phyloP scores from a whole-genome alignment of 2,329 filamentous ascomycete species.

The Aspergillus phoenicis region DNA sequence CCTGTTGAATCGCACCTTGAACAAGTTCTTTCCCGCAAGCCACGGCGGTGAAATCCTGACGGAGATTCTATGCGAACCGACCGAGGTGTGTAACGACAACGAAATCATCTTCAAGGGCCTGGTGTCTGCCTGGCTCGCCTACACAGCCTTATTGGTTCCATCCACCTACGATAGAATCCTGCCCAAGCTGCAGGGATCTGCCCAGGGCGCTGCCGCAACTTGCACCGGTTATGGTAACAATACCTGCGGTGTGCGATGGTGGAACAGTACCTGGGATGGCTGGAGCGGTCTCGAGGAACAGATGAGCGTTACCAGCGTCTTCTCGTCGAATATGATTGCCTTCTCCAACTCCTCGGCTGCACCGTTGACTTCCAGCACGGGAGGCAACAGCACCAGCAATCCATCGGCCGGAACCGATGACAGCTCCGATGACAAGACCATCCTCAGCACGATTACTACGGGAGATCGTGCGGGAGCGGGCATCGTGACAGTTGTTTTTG shows the following conservation, averaged over 20 bases:
- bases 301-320: slow-evolving; percentile 66
- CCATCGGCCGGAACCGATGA: slow-evolving; percentile 36
- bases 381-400: slow-evolving; percentile 55
- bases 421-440: background rate
- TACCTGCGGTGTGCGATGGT: slow-evolving; percentile 69
- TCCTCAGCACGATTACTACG: slow-evolving; percentile 26
- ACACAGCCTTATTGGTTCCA: slow-evolving; percentile 64
- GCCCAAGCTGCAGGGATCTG: slow-evolving; percentile 60
- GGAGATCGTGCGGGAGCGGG: slow-evolving; percentile 44
- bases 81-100: slow-evolving; percentile 65
- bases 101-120: slow-evolving; percentile 74
- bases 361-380: slow-evolving; percentile 46
- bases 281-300: slow-evolving; percentile 67
- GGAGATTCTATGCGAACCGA: slow-evolving; percentile 68
- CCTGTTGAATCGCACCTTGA: slow-evolving; percentile 53
- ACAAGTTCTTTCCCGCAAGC: slow-evolving; percentile 55
- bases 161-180: slow-evolving; percentile 58
- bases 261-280: slow-evolving; percentile 55
- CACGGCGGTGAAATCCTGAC: slow-evolving; percentile 54
- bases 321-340: slow-evolving; percentile 61
- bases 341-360: slow-evolving; percentile 49
- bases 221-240: slow-evolving; percentile 63
- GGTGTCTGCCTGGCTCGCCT: slow-evolving; percentile 66
- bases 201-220: slow-evolving; percentile 61
- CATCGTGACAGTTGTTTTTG: slow-evolving; percentile 40